Percentiles rank a stretch among this genome's conserved stretches.
Conservation (phyloP, 176 grass and related monocot genomes). For the Raddia guianensis region DNA sequence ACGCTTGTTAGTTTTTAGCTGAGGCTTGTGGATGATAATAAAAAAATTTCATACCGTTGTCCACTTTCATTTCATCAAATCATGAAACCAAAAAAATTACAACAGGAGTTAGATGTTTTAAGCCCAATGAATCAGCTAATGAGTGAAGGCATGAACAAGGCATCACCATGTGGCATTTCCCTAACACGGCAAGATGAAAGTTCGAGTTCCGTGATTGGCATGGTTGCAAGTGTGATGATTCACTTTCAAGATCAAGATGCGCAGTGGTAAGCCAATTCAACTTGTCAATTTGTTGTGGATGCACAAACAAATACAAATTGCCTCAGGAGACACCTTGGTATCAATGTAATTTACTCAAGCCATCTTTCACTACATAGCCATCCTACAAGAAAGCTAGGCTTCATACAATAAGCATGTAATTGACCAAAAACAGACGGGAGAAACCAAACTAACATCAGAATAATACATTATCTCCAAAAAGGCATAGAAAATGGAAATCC, state of each 20-base stretch:
- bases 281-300: background rate
- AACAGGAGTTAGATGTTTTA: too few species aligned
- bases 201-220: background rate
- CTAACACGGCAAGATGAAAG: background rate
- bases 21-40: background rate
- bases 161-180: background rate
- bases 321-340: background rate
- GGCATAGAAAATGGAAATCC: background rate
- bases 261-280: background rate
- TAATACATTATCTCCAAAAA: background rate
- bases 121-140: too few species aligned
- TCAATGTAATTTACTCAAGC: background rate
- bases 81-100: background rate
- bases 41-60: background rate
- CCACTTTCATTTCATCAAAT: background rate
- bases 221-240: conserved; percentile 7
- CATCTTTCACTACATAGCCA: background rate
- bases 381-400: background rate
- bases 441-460: background rate
- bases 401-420: background rate
- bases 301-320: background rate
- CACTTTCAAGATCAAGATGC: background rate
- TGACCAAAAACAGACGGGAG: background rate
- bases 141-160: background rate
- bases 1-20: background rate